Conservation (phyloP, 2,329 filamentous ascomycete genomes). For the Trichophyton equinum region DNA sequence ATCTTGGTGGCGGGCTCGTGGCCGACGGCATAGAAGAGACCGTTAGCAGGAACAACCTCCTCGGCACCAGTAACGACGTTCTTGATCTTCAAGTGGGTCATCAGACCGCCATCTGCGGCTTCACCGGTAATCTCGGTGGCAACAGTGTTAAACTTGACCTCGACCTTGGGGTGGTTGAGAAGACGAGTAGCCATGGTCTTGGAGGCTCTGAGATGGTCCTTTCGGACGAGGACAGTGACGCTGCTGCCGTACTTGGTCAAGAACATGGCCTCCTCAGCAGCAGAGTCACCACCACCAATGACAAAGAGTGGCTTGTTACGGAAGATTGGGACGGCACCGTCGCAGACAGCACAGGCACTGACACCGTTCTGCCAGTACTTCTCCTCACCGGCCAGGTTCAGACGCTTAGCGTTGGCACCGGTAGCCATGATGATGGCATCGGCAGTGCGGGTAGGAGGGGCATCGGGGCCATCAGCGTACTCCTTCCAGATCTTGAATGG, state of each 20-base stretch:
- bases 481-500: conserved; percentile 94
- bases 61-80: conserved; percentile 62
- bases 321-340: conserved; percentile 95
- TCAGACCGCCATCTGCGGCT: conserved; percentile 58
- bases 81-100: conserved; percentile 77
- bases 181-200: conserved; percentile 86
- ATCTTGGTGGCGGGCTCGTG: conserved; percentile 88
- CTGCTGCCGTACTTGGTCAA: conserved; percentile 94
- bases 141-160: conserved; percentile 72
- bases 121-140: conserved; percentile 77
- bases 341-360: conserved; percentile 91
- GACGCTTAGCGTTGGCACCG: conserved; percentile 75
- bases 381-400: conserved; percentile 76
- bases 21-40: conserved; percentile 92
- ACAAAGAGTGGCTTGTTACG: conserved; percentile 90
- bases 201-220: conserved; percentile 72
- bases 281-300: conserved; percentile 91
- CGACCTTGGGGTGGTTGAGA: conserved; percentile 74
- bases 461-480: conserved; percentile 59
- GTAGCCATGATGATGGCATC: conserved; percentile 91
- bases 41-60: conserved; percentile 79
- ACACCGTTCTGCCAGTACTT: conserved; percentile 97
- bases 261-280: conserved; percentile 94
- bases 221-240: conserved; percentile 85
- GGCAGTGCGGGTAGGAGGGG: conserved; percentile 65